A percentile compares a stretch with the other conserved stretches of the same genome.
These are phyloP conservation scores for Barbarea vulgaris DNA, from an alignment of 345 rosid species.

Conservation along the genomic window DNA sequence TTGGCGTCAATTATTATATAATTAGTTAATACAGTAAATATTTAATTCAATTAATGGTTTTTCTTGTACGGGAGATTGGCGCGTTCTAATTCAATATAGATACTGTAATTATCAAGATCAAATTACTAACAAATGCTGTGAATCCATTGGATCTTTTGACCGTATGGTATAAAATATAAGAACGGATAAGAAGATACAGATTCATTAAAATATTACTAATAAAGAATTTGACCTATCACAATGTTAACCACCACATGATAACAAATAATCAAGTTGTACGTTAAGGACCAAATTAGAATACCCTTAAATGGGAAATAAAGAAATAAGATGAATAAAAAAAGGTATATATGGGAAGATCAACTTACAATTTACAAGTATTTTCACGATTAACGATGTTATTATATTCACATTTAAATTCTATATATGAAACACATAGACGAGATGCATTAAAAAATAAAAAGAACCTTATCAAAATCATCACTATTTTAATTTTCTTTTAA, in stretches of 20 bases:
- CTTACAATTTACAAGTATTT: background rate
- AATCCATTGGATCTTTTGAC: slow-evolving; percentile 24
- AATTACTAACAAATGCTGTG: slow-evolving; percentile 17
- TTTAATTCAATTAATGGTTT: slow-evolving; percentile 14
- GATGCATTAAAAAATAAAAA: background rate
- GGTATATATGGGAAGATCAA: background rate
- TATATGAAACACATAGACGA: background rate
- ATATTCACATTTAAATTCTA: background rate
- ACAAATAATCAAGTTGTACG: background rate
- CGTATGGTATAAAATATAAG: slow-evolving; percentile 17
- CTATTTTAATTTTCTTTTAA: too few relatives aligned
- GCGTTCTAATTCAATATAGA: slow-evolving; percentile 9
- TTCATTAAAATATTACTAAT: slow-evolving; percentile 7
- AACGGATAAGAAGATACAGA: slow-evolving; percentile 21
- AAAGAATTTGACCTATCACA: slow-evolving; percentile 27
- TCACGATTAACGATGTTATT: background rate
- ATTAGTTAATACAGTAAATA: background rate
- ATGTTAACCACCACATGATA: slow-evolving; percentile 24
- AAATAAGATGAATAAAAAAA: background rate
- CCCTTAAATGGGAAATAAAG: background rate
- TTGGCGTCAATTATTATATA: slow-evolving; percentile 20
- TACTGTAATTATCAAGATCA: slow-evolving; percentile 6
- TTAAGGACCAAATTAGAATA: background rate
- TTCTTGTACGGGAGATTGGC: slow-evolving; percentile 22
- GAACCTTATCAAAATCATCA: background rate